phyloP scores from a whole-genome alignment of 257 asterid species.

The Solanum gandarillasii region DNA sequence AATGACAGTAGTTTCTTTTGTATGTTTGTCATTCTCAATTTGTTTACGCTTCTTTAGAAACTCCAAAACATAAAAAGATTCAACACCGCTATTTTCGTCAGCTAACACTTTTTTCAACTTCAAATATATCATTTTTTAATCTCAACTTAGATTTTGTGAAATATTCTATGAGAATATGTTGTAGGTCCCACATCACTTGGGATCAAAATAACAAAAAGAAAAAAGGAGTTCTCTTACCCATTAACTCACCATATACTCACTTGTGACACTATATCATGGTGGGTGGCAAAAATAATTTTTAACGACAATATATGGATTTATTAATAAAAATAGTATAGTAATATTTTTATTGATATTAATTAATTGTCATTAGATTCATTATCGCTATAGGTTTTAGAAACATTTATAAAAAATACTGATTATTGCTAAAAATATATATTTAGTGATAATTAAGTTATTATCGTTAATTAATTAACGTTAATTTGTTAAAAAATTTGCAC shows the following conservation, averaged over 20 bases:
- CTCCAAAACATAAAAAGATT: not conserved
- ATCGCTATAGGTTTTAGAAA: no score
- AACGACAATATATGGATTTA: accelerated
- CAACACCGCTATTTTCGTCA: not conserved
- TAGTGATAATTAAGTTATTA: no score
- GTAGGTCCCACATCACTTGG: not conserved
- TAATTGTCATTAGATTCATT: no score
- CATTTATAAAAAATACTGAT: no score
- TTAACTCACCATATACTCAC: not conserved
- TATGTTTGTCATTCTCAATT: not conserved
- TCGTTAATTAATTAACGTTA: no score
- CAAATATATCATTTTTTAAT: not conserved
- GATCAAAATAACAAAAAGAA: not conserved
- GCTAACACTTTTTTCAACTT: not conserved
- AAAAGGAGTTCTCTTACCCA: not conserved
- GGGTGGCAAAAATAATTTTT: no score
- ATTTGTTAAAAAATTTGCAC: not conserved
- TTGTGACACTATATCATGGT: no score
- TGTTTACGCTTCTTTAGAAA: not conserved
- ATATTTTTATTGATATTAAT: no score
- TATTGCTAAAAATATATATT: no score
- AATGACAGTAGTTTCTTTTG: not conserved
- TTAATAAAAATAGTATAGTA: no score
- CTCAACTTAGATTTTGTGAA: not conserved
- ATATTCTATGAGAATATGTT: not conserved